Base-by-base conservation (phyloP, 2,329 filamentous ascomycete species). In the Fusarium illudens region DNA sequence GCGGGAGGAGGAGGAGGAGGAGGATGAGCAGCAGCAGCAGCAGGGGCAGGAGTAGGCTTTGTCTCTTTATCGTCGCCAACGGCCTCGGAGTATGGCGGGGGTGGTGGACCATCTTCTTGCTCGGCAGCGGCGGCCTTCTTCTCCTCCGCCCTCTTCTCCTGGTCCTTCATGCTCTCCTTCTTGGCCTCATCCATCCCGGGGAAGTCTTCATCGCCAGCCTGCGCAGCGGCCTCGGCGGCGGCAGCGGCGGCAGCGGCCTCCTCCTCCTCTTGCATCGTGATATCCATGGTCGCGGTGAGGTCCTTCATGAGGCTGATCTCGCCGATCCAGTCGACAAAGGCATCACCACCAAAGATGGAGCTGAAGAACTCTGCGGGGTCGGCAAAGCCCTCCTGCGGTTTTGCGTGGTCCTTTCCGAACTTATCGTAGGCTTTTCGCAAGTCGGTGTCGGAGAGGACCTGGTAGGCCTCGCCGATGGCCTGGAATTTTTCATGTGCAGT, bases 271-370 rank as follows among this genome's bases (percentile, higher is more conserved):
- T 92, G 86, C 89, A 94, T 95, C 19, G 93, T 94, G 71, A 99
- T 98, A 75, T 99, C 96, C 95, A 99, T 98, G 44, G 94, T 97
- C 75, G 94, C 93, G 17, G 95, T 98, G 57, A 99, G 86, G 76
- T 99, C 96, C 83, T 97, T 98, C 92, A 99, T 97, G 60, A 99
- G 88, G 52, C 93, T 96, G 73, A 99, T 97, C 85, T 99, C 96
- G 71, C 96, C 96, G 76, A 99, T 98, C 85, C 96, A 93, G 83
- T 99, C 95, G 64, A 91, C 85, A 76, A 99, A 99, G 12, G 95
- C 94, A 74, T 97, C 95, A 64, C 96, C 96, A 72, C 96, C 96
- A 77, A 99, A 99, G 73, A 99, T 99, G 84, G 94, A 96, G 75
- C 92, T 92, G 82, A 99, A 99, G 86, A 99, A 99, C 81, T 99